Evolutionary conservation across 2,329 filamentous ascomycete species (phyloP), one percentile per base, ranked within the genome.

Genomic region (Curvularia sp.): DNA sequence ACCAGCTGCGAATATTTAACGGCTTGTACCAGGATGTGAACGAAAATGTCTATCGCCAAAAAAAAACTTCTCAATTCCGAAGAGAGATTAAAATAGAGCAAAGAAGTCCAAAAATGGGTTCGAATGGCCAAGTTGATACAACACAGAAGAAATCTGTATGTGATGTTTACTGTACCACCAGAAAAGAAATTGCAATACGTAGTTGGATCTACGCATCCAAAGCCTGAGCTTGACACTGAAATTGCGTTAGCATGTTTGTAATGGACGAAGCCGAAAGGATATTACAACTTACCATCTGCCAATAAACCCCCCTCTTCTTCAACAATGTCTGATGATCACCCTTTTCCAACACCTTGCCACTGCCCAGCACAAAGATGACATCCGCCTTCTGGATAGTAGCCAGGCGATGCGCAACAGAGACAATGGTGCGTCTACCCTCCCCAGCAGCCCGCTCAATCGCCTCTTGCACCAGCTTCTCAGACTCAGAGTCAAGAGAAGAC

Each of bases 361-460:
- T 68, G 1, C 75, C 68, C 58, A 78, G 46, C 15, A 78, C 75
- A 49, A 75, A 77, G 28, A 78, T 77, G 1, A 74, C 53, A 61
- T 78, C 71, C 2, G 75, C 75, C 43, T 75, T 77, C 60, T 77
- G 75, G 31, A 78, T 69, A 30, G 75, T 78, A 9, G 74, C 74
- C 6, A 78, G 62, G 1, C 75, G 65, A 62, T 78, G 76, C 26
- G 76, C 76, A 43, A 78, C 72, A 7, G 72, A 74, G 30, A 78
- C 58, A 3, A 77, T 63, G 0, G 75, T 78, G 12, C 72, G 48
- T 1, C 48, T 55, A 0, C 60, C 61, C 2, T 71, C 72, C 15
- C 71, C 66, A 2, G 65, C 72, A 1, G 71, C 71, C 7, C 66
- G 52, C 55, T 77, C 75, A 54, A 78, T 74, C 1, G 72, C 72